Conservation (phyloP, 805 yeast species). For the Yamadazyma sp. region DNA sequence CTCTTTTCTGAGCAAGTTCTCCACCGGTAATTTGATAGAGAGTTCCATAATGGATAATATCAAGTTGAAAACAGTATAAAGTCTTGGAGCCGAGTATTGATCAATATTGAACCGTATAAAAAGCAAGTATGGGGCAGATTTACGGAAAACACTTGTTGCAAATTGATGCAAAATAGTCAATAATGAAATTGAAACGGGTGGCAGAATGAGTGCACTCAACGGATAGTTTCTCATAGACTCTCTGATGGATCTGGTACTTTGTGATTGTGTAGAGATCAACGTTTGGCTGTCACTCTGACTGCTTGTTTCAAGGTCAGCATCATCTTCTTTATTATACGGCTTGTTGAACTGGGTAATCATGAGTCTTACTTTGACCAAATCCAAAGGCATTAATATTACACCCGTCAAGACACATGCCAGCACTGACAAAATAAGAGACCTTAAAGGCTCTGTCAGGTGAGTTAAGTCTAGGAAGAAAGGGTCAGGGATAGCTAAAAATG, state of each 20-base stretch:
- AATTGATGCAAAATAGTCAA: conserved; percentile 62
- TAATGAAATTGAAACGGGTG: conserved; percentile 42
- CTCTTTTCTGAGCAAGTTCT: conserved; percentile 79
- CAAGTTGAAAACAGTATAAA: conserved; percentile 60
- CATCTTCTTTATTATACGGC: conserved; percentile 15
- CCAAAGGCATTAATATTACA: conserved; percentile 73
- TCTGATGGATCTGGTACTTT: conserved; percentile 63
- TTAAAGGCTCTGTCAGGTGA: conserved; percentile 73
- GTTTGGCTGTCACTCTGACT: neutral
- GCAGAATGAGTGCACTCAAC: conserved; percentile 50
- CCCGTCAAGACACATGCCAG: conserved; percentile 74
- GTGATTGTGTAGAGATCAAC: neutral
- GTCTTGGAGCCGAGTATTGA: conserved; percentile 57
- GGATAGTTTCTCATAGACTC: conserved; percentile 66
- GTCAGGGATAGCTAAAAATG: conserved; percentile 80
- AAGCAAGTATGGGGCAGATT: conserved; percentile 64
- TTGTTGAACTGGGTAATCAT: conserved; percentile 63
- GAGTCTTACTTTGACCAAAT: conserved; percentile 73
- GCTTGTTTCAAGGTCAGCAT: neutral
- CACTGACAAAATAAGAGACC: conserved; percentile 66
- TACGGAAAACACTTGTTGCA: conserved; percentile 57
- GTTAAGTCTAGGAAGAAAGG: conserved; percentile 81
- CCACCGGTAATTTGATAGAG: conserved; percentile 79
- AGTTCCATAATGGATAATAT: conserved; percentile 65
- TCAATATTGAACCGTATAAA: conserved; percentile 65